These are phyloP conservation scores for Willaertia magna DNA, from an alignment of 208 protist species.

Conservation along the genomic window DNA sequence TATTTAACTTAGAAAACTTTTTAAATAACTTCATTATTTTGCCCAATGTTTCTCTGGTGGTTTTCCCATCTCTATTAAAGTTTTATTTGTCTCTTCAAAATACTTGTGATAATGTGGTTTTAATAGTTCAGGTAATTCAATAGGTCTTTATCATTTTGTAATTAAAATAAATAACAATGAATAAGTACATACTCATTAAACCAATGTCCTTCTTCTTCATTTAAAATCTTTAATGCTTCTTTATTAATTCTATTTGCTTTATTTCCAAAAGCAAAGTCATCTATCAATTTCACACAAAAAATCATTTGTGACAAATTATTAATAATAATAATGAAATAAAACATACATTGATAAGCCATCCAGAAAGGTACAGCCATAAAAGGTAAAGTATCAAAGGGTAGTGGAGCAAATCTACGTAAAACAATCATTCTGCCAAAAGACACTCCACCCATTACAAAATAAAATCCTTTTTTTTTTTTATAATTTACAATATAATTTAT, in stretches of 20 bases:
- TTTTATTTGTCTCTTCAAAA: background rate
- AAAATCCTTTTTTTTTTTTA: background rate
- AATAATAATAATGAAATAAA: background rate
- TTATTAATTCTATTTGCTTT: background rate
- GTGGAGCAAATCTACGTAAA: background rate
- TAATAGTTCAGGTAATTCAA: background rate
- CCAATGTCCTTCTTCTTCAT: background rate
- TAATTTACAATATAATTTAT: too few relatives aligned
- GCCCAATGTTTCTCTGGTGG: background rate
- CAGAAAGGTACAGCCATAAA: background rate
- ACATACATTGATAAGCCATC: background rate
- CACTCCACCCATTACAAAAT: background rate
- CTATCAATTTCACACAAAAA: background rate
- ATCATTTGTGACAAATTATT: background rate
- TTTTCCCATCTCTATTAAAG: background rate
- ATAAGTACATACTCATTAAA: background rate
- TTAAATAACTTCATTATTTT: background rate
- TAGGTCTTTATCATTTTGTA: too few relatives aligned
- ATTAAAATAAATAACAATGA: too few relatives aligned
- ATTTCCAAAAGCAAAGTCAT: background rate
- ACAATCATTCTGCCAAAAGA: background rate
- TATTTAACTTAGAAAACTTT: too few relatives aligned
- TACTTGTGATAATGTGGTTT: background rate
- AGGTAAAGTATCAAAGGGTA: background rate
- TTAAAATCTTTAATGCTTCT: conserved; percentile 4